phyloP scores from a whole-genome alignment of 2,329 filamentous ascomycete genomes.

The Fusarium acutatum region DNA sequence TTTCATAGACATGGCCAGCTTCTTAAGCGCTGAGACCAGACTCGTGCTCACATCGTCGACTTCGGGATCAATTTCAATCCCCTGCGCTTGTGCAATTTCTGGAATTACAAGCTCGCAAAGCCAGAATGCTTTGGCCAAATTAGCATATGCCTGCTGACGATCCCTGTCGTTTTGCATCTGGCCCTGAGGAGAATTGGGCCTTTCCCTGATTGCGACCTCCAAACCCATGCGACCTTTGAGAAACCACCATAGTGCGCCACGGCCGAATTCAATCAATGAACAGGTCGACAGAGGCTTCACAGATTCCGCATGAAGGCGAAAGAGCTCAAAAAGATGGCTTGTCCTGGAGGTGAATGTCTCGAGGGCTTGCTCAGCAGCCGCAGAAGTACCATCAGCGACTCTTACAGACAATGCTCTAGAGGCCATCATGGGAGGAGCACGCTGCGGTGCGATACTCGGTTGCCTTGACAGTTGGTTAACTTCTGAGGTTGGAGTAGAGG shows the following conservation, averaged over 20 bases:
- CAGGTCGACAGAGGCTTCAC: conserved; percentile 71
- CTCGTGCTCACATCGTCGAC: conserved; percentile 63
- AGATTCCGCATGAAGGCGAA: conserved; percentile 79
- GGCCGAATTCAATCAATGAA: conserved; percentile 72
- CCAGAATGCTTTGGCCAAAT: conserved; percentile 88
- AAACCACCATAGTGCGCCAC: conserved; percentile 89
- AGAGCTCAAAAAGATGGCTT: conserved; percentile 77
- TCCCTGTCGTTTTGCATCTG: conserved; percentile 63
- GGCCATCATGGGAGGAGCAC: conserved; percentile 41
- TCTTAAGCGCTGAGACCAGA: conserved; percentile 72
- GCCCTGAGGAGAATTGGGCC: conserved; percentile 60
- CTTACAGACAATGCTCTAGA: conserved; percentile 49
- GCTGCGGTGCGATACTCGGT: conserved; percentile 37
- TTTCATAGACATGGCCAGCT: conserved; percentile 83
- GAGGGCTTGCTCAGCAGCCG: conserved; percentile 71
- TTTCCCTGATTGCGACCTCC: conserved; percentile 74
- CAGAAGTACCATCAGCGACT: conserved; percentile 52
- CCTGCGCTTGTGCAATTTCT: conserved; percentile 56
- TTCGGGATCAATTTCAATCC: conserved; percentile 54
- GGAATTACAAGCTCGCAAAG: conserved; percentile 67
- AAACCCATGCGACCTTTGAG: conserved; percentile 79
- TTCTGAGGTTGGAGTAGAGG: conserved; percentile 21
- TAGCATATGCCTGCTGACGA: conserved; percentile 81
- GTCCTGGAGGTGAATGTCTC: conserved; percentile 75
- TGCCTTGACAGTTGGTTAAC: conserved; percentile 35